phyloP scores from a whole-genome alignment of 164 flowering plant genomes.

The Tetracentron sinense region DNA sequence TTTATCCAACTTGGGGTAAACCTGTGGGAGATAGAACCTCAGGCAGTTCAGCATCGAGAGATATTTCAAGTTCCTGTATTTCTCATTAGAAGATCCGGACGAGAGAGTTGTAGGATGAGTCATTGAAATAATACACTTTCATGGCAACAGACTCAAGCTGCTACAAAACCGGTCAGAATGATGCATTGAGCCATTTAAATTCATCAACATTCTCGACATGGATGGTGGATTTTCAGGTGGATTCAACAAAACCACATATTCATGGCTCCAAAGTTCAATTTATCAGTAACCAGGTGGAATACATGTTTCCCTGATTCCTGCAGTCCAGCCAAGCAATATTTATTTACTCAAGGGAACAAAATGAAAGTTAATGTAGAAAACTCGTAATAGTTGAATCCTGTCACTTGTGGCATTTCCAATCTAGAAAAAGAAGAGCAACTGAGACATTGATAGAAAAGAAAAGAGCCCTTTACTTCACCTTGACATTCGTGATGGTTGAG shows the following conservation, averaged over 20 bases:
- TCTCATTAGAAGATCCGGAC: constrained; percentile 87
- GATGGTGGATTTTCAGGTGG: constrained; percentile 95
- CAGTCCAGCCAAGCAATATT: constrained; percentile 25
- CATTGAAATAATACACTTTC: constrained; percentile 95
- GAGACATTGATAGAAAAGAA: background rate
- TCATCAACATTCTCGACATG: constrained; percentile 99
- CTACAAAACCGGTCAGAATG: constrained; percentile 89
- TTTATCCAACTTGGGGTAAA: constrained; percentile 93
- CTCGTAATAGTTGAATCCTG: background rate
- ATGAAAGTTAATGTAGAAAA: background rate
- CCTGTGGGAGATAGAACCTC: constrained; percentile 95
- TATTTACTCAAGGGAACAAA: background rate
- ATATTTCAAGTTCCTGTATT: constrained; percentile 96
- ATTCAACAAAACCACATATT: constrained; percentile 98
- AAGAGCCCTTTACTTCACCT: constrained; percentile 42
- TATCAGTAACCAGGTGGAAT: constrained; percentile 95
- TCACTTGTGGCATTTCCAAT: background rate
- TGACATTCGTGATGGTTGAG: constrained; percentile 85
- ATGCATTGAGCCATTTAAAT: constrained; percentile 95
- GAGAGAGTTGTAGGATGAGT: constrained; percentile 82
- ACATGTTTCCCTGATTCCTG: constrained; percentile 97
- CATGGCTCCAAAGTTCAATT: constrained; percentile 96
- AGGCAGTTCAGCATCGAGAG: constrained; percentile 97
- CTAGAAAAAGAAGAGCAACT: background rate
- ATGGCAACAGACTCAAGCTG: constrained; percentile 94